Conservation (phyloP, 2,329 filamentous ascomycete genomes). For the Eurotiales sp. region DNA sequence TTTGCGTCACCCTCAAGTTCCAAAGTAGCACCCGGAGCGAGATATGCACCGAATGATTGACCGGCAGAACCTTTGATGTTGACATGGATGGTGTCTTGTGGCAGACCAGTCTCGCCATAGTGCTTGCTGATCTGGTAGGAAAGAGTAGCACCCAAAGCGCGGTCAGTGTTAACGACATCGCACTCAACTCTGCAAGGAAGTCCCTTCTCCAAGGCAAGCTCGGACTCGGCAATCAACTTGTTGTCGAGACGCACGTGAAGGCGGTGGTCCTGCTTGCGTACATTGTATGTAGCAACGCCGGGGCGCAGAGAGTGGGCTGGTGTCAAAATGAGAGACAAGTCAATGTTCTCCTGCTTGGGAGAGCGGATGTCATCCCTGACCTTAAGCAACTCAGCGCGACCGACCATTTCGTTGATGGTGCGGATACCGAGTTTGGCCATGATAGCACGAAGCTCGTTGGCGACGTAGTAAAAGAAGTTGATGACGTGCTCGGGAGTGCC, state of each 20-base stretch:
- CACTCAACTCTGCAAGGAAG: conserved; percentile 90
- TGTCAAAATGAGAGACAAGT: conserved; percentile 86
- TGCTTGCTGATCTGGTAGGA: conserved; percentile 95
- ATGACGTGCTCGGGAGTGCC: conserved; percentile 95
- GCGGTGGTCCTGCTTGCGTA: conserved; percentile 94
- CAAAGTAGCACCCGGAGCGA: conserved; percentile 87
- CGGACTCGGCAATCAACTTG: conserved; percentile 93
- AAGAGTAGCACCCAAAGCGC: conserved; percentile 85
- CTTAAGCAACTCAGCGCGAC: conserved; percentile 79
- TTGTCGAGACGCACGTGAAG: conserved; percentile 92
- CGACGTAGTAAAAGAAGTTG: conserved; percentile 98
- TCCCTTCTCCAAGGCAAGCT: conserved; percentile 90
- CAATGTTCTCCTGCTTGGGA: conserved; percentile 87
- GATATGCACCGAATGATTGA: conserved; percentile 92
- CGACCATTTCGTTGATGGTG: conserved; percentile 97
- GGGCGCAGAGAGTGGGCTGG: conserved; percentile 94
- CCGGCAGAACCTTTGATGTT: conserved; percentile 96
- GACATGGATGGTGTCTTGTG: conserved; percentile 89
- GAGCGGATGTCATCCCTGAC: conserved; percentile 85
- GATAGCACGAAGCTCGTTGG: conserved; percentile 92
- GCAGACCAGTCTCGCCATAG: conserved; percentile 83
- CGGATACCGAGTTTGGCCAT: conserved; percentile 95
- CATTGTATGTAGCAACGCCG: conserved; percentile 93
- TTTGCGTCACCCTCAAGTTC: conserved; percentile 95
- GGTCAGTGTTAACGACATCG: conserved; percentile 94